phyloP scores from a whole-genome alignment of 73 alveolate species.

The Paramecium octaurelia region DNA sequence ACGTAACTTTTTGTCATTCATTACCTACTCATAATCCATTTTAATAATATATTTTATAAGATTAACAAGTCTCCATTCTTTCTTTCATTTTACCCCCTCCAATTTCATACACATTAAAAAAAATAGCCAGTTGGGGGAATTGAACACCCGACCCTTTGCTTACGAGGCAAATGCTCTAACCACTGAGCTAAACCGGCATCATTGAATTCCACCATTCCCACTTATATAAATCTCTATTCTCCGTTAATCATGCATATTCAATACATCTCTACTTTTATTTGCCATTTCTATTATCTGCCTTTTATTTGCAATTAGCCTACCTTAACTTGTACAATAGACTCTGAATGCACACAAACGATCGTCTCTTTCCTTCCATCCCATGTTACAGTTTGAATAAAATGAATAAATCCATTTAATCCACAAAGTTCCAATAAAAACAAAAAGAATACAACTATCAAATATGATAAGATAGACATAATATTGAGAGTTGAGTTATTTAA shows the following conservation, averaged over 20 bases:
- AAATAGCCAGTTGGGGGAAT: conserved; percentile 52
- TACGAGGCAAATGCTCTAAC: conserved; percentile 51
- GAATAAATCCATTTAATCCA: too few species aligned
- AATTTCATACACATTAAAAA: not conserved
- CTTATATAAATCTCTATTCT: not conserved
- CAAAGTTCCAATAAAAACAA: too few species aligned
- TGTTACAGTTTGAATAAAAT: too few species aligned
- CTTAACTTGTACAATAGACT: too few species aligned
- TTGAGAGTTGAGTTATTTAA: too few species aligned
- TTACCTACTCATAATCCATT: conserved; percentile 26
- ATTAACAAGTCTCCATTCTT: not conserved
- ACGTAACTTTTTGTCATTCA: not conserved
- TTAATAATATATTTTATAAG: not conserved
- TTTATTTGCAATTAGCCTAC: not conserved
- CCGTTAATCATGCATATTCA: not conserved
- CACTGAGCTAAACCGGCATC: conserved; percentile 47
- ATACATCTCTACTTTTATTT: not conserved
- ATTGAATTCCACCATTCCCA: not conserved
- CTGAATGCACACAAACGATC: too few species aligned
- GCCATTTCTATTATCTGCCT: not conserved
- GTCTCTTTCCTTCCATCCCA: too few species aligned
- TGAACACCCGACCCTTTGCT: conserved; percentile 58
- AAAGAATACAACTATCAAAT: too few species aligned
- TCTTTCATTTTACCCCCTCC: not conserved
- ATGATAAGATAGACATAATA: too few species aligned